phyloP scores from a whole-genome alignment of 331 rosid genomes.

The Acacia concinna region DNA sequence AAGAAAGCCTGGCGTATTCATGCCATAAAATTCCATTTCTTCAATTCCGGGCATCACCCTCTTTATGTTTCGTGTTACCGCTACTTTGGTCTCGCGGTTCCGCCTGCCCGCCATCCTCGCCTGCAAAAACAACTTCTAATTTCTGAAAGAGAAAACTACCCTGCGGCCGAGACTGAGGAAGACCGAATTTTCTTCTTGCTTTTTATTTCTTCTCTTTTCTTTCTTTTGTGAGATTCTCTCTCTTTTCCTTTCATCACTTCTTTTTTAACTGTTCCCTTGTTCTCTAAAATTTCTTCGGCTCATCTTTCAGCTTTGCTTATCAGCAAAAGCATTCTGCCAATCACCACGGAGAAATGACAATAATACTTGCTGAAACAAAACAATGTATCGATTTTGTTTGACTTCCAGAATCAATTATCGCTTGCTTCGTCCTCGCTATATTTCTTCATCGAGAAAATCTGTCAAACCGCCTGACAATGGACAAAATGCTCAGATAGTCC shows the following conservation, averaged over 20 bases:
- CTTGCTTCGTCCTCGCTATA: constrained; percentile 36
- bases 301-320: background rate
- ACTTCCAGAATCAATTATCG: constrained; percentile 50
- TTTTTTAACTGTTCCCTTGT: background rate
- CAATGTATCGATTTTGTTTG: constrained; percentile 58
- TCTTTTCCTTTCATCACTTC: background rate
- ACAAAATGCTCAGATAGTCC: constrained; percentile 41
- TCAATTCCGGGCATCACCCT: no score
- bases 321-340: background rate
- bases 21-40: background rate
- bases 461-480: constrained; percentile 29
- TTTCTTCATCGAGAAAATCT: constrained; percentile 37
- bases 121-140: background rate
- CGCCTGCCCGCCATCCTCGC: constrained; percentile 55
- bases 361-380: background rate
- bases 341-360: background rate
- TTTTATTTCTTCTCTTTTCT: background rate
- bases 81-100: constrained; percentile 47
- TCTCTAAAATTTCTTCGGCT: background rate
- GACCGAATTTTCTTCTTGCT: background rate
- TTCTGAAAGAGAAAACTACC: background rate
- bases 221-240: background rate
- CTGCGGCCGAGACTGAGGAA: background rate
- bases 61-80: background rate
- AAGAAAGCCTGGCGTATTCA: constrained; percentile 29